Evolutionary conservation across 805 yeast species (phyloP).

Genomic region (Zygotorulaspora sp.): DNA sequence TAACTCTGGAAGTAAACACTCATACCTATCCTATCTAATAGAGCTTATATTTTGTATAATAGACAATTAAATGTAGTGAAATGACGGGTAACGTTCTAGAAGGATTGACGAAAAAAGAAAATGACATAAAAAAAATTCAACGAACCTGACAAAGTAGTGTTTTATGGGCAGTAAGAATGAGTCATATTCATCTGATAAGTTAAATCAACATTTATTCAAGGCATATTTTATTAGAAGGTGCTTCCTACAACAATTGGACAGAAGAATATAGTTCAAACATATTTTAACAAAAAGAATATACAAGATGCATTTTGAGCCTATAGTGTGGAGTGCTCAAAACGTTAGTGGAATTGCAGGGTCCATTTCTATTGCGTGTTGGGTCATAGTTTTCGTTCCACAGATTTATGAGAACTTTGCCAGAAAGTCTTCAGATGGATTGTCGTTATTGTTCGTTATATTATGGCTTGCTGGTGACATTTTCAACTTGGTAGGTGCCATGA

Average conservation of each 20-base stretch:
- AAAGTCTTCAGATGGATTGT: constrained; percentile 84
- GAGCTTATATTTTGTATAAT: not conserved
- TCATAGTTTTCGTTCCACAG: constrained; percentile 95
- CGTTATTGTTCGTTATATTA: constrained; percentile 75
- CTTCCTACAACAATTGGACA: not conserved
- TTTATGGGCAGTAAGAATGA: too few relatives aligned
- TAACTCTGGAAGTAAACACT: too few relatives aligned
- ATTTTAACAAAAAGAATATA: not conserved
- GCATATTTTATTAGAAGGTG: not conserved
- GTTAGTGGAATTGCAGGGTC: constrained; percentile 71
- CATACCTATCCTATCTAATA: too few relatives aligned
- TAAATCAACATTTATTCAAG: not conserved
- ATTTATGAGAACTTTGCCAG: constrained; percentile 86
- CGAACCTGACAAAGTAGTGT: not conserved
- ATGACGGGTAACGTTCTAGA: not conserved
- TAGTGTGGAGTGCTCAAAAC: constrained; percentile 61
- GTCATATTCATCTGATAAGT: too few relatives aligned
- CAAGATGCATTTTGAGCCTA: constrained; percentile 39
- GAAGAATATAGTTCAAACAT: not conserved
- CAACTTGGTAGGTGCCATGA: constrained; percentile 83
- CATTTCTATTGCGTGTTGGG: constrained; percentile 95
- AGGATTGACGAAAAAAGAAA: not conserved
- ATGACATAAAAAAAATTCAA: constrained; percentile 1
- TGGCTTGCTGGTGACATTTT: constrained; percentile 95
- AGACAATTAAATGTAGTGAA: not conserved